phyloP scores from a whole-genome alignment of 2,329 filamentous ascomycete genomes.

The Hypoxylon sp. region DNA sequence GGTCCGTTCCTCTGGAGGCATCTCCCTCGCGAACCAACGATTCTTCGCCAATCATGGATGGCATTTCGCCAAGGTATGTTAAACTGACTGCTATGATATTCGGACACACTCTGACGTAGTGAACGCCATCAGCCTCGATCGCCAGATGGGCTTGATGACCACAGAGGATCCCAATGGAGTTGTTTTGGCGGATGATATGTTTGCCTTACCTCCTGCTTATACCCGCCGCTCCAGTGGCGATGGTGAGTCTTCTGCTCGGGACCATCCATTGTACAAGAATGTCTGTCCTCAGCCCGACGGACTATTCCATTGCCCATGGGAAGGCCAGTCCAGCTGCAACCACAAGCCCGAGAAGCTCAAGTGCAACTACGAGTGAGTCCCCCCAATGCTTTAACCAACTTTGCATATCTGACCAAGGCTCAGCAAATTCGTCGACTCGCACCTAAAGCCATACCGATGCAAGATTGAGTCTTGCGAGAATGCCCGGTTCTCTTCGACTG shows the following conservation, averaged over 20 bases:
- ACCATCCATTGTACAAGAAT: conserved; percentile 80
- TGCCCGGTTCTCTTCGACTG: conserved; percentile 93
- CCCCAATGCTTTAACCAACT: background rate
- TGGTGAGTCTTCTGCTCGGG: conserved; percentile 70
- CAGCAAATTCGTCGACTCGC: conserved; percentile 97
- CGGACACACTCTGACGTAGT: conserved; percentile 53
- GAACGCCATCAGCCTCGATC: conserved; percentile 56
- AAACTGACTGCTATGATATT: conserved; percentile 38
- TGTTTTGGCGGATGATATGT: conserved; percentile 57
- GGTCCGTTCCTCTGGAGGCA: conserved; percentile 59
- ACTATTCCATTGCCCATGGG: conserved; percentile 94
- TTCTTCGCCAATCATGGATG: conserved; percentile 66
- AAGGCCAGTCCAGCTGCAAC: conserved; percentile 78
- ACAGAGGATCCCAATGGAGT: conserved; percentile 58
- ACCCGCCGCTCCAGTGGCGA: conserved; percentile 66
- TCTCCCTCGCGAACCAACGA: conserved; percentile 64
- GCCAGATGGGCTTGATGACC: conserved; percentile 58
- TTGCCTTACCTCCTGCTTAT: conserved; percentile 60
- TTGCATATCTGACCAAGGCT: conserved; percentile 38
- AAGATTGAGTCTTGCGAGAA: conserved; percentile 87
- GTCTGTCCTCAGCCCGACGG: conserved; percentile 77
- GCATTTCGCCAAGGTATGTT: conserved; percentile 70
- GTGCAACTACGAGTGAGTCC: conserved; percentile 96
- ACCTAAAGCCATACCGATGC: conserved; percentile 96
- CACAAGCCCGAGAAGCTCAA: conserved; percentile 97